phyloP scores from a whole-genome alignment of 495 filamentous ascomycete genomes.

The Daldinia childiae region DNA sequence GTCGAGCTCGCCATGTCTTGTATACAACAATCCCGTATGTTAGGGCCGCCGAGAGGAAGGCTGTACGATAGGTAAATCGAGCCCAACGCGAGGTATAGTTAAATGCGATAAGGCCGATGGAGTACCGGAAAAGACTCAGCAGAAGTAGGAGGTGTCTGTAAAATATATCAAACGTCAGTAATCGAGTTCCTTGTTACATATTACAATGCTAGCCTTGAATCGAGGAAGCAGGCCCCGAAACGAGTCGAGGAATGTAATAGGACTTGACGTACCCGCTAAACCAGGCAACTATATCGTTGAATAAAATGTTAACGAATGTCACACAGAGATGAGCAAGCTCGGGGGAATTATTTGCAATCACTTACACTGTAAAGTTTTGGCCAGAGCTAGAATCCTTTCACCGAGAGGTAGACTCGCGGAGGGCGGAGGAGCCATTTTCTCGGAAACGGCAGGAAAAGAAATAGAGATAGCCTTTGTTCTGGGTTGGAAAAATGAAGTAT shows the following conservation, averaged over 20 bases:
- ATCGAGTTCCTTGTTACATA: constrained; percentile 1
- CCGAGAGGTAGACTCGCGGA: constrained; percentile 72
- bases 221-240: constrained; percentile 4
- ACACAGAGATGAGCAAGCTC: constrained; percentile 20
- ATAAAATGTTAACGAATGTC: constrained; percentile 43
- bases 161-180: constrained; percentile 20
- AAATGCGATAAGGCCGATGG: constrained; percentile 82
- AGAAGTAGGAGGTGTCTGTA: constrained; percentile 83
- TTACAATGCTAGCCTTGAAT: constrained; percentile 4
- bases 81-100: constrained; percentile 79
- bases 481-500: background rate
- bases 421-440: constrained; percentile 82
- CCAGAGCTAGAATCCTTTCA: constrained; percentile 78
- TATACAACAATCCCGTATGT: constrained; percentile 99
- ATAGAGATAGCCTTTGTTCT: background rate
- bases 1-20: constrained; percentile 89
- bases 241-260: constrained; percentile 7
- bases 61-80: constrained; percentile 82
- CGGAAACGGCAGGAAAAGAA: constrained; percentile 18
- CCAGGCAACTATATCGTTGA: constrained; percentile 68
- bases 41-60: constrained; percentile 85
- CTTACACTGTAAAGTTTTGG: constrained; percentile 88
- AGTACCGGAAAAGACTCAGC: constrained; percentile 81
- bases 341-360: constrained; percentile 36
- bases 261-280: constrained; percentile 80